Evolutionary conservation across 2,329 filamentous ascomycete species (phyloP).

Genomic region (Incumbomyces lentus): DNA sequence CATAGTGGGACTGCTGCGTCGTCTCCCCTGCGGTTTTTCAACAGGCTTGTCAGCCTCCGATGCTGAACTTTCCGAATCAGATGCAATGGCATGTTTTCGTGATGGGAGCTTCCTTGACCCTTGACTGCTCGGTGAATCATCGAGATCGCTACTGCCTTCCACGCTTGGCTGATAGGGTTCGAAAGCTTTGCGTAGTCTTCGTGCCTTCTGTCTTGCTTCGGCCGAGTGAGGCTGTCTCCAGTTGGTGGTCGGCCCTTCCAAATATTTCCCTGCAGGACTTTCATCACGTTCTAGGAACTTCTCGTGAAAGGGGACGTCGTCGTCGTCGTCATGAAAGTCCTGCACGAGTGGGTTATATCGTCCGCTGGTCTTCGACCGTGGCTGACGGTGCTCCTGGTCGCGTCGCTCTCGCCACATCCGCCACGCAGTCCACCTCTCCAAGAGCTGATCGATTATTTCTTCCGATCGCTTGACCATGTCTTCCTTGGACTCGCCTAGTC

Average conservation of each 20-base stretch:
- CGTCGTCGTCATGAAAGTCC: slow-evolving; percentile 16
- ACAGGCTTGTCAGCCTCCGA: slow-evolving; percentile 10
- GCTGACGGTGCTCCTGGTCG: slow-evolving; percentile 11
- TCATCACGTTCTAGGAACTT: slow-evolving; percentile 21
- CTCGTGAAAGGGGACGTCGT: slow-evolving; percentile 19
- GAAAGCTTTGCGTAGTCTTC: slow-evolving; percentile 25
- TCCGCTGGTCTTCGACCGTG: not conserved
- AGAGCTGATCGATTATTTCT: slow-evolving; percentile 25
- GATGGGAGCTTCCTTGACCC: slow-evolving; percentile 13
- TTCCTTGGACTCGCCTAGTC: slow-evolving; percentile 27
- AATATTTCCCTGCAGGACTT: slow-evolving; percentile 23
- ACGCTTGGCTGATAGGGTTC: slow-evolving; percentile 26
- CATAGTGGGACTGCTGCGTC: slow-evolving; percentile 7
- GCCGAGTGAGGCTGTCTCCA: slow-evolving; percentile 30
- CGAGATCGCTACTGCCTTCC: slow-evolving; percentile 27
- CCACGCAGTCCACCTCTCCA: slow-evolving; percentile 23
- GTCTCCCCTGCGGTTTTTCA: slow-evolving; percentile 6
- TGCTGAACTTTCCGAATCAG: slow-evolving; percentile 16
- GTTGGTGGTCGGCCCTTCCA: slow-evolving; percentile 28
- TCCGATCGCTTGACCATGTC: slow-evolving; percentile 31
- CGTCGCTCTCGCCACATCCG: slow-evolving; percentile 11
- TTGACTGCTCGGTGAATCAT: slow-evolving; percentile 18
- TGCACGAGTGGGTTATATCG: slow-evolving; percentile 18
- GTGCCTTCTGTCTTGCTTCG: slow-evolving; percentile 26
- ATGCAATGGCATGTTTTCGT: slow-evolving; percentile 18